A percentile compares a stretch with the other conserved stretches of the same genome.
Evolutionary conservation across 2,329 filamentous ascomycete genomes (phyloP).

Genomic region (Pseudocercospora eumusae): DNA sequence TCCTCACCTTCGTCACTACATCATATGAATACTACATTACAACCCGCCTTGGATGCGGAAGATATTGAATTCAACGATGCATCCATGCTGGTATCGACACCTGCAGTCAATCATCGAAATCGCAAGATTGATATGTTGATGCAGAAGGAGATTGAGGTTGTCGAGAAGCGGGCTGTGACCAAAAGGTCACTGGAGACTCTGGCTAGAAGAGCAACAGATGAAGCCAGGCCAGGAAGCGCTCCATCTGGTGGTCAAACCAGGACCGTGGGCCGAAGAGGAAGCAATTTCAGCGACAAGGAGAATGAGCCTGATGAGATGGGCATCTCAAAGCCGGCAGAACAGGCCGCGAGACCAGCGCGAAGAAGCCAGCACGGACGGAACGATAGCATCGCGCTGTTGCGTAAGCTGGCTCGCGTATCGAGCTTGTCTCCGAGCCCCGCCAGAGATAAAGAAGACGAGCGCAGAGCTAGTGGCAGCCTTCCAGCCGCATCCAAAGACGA

Average conservation of each 20-base stretch:
- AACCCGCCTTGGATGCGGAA: slow-evolving; percentile 34
- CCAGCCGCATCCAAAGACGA: not conserved
- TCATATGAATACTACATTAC: slow-evolving; percentile 34
- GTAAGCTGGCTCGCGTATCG: slow-evolving; percentile 48
- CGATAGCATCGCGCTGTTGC: slow-evolving; percentile 51
- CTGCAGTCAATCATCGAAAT: slow-evolving; percentile 40
- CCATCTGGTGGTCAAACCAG: slow-evolving; percentile 16
- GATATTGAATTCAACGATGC: slow-evolving; percentile 50
- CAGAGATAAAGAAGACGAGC: slow-evolving; percentile 23
- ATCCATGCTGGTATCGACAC: slow-evolving; percentile 52
- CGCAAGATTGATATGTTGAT: slow-evolving; percentile 48
- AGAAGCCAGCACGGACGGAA: slow-evolving; percentile 38
- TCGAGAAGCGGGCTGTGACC: slow-evolving; percentile 35
- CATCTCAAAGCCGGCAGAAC: not conserved
- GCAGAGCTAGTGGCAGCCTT: not conserved
- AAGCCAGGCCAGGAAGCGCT: slow-evolving; percentile 16
- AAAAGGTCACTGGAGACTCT: slow-evolving; percentile 20
- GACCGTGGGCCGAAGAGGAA: slow-evolving; percentile 13
- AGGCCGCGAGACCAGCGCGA: slow-evolving; percentile 1
- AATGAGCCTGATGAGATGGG: slow-evolving; percentile 7
- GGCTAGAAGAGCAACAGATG: not conserved
- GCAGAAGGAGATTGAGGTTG: slow-evolving; percentile 45
- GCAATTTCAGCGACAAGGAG: slow-evolving; percentile 21
- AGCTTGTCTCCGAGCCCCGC: slow-evolving; percentile 50
- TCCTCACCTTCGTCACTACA: slow-evolving; percentile 30